Percentiles rank a stretch among this genome's conserved stretches.
These are phyloP conservation scores for Cyclostephanos tholiformis DNA, from an alignment of 108 stramenopile species.

Conservation along the genomic window DNA sequence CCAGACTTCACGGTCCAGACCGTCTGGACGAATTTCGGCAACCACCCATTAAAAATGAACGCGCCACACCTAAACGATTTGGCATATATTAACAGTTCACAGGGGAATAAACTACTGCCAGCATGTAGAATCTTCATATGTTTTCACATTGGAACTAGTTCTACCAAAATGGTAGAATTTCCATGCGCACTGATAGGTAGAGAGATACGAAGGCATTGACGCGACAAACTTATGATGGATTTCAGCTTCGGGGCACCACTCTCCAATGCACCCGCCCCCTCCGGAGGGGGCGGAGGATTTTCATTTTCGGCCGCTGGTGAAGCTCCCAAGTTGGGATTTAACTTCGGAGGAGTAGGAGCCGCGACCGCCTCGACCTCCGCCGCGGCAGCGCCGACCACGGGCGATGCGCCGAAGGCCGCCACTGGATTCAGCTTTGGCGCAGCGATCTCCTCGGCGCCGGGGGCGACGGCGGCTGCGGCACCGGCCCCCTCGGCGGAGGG, in stretches of 20 bases:
- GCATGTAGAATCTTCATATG: no score
- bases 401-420: slow-evolving; percentile 27
- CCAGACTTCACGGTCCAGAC: no score
- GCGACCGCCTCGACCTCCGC: slow-evolving; percentile 1
- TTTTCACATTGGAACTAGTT: no score
- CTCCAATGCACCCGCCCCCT: not conserved
- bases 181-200: no score
- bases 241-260: slow-evolving; percentile 8
- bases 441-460: not conserved
- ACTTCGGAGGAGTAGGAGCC: slow-evolving; percentile 12
- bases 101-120: no score
- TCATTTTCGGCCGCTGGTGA: no score
- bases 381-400: slow-evolving; percentile 10
- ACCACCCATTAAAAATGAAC: no score
- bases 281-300: not conserved
- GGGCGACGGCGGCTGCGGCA: slow-evolving; percentile 19
- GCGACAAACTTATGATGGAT: not conserved
- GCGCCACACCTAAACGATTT: no score
- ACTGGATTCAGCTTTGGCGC: slow-evolving; percentile 48
- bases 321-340: slow-evolving; percentile 8
- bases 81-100: no score
- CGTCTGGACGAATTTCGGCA: no score
- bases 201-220: no score
- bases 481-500: not conserved
- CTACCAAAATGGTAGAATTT: no score